Base-by-base conservation (phyloP, 2,329 filamentous ascomycete species). In the Whalleya microplaca region DNA sequence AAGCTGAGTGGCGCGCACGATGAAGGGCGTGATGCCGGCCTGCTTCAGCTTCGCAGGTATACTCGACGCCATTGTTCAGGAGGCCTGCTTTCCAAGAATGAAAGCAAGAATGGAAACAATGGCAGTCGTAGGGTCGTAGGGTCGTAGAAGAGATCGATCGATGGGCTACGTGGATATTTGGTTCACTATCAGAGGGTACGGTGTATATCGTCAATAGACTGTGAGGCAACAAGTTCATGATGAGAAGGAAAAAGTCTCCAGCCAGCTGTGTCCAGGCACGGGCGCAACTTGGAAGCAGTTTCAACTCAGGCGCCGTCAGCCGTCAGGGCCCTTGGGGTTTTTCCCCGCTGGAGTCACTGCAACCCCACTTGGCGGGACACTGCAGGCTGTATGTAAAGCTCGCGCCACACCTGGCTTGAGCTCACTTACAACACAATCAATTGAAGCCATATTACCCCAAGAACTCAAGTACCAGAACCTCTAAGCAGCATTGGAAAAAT, bases 21-120 rank as follows among this genome's bases (percentile, higher is more conserved):
- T 87, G 73, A 96, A 97, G 58, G 92, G 90, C 64, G 86, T 87
- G 69, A 96, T 86, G 72, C 96, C 92, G 57, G 90, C 87, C 54
- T 87, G 80, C 77, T 90, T 92, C 68, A 99, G 82, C 69, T 84
- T 84, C 32, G 83, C 79, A 16, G 92, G 92, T 54, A 94, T 78
- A 53, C 80, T 78, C 67, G 84, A 82, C 48, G 91, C 85, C 93
- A 96, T 96, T 62, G 55, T 76, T 46, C 52, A 41, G 14, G 21
- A 44, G n/a, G 8, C n/a, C 16, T 19, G 14, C 40, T 19, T 44
- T 16, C 21, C 18, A 44, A 37, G 29, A 19, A 41, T 41, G 18
- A 41, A 14, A 14, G 16, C 14, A 12, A 18, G 42, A 51, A 29
- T 51, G 43, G 43, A 50, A 55, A 21, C 45, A n/a, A n/a, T n/a